Percentiles rank a stretch among this genome's conserved stretches.
Evolutionary conservation across 176 grass and related monocot species (phyloP).

Genomic region (Elaeis guineensis): DNA sequence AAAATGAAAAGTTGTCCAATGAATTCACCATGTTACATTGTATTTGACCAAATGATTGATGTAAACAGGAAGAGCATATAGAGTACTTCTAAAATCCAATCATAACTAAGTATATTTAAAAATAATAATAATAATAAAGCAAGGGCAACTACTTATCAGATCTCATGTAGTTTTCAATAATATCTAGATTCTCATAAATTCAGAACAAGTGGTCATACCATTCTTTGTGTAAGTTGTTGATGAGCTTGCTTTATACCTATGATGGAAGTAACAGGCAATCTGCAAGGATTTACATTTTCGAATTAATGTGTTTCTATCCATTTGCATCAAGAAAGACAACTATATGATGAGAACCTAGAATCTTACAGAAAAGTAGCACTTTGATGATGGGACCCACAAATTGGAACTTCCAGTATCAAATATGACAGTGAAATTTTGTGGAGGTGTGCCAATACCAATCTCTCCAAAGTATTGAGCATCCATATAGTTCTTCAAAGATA

Average conservation of each 20-base stretch:
- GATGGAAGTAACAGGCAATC: constrained; percentile 83
- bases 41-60: no score
- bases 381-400: constrained; percentile 81
- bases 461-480: constrained; percentile 86
- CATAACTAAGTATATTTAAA: no score
- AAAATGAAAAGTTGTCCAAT: no score
- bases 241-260: constrained; percentile 45
- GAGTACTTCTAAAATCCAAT: no score
- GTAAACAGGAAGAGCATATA: no score
- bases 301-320: not conserved
- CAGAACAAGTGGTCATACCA: constrained; percentile 28
- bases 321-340: not conserved
- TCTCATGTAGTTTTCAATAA: no score
- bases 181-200: no score
- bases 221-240: constrained; percentile 73
- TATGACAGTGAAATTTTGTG: constrained; percentile 88
- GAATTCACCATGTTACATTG: no score
- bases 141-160: no score
- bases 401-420: constrained; percentile 97
- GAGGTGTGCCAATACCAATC: constrained; percentile 61
- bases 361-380: constrained; percentile 85
- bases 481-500: constrained; percentile 81
- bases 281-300: constrained; percentile 22
- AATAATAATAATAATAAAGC: no score
- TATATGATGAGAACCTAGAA: no score